Percentiles rank a stretch among this genome's conserved stretches.
These are phyloP conservation scores for Aspergillus heteromorphus DNA, from an alignment of 495 filamentous ascomycete genomes.

Conservation along the genomic window DNA sequence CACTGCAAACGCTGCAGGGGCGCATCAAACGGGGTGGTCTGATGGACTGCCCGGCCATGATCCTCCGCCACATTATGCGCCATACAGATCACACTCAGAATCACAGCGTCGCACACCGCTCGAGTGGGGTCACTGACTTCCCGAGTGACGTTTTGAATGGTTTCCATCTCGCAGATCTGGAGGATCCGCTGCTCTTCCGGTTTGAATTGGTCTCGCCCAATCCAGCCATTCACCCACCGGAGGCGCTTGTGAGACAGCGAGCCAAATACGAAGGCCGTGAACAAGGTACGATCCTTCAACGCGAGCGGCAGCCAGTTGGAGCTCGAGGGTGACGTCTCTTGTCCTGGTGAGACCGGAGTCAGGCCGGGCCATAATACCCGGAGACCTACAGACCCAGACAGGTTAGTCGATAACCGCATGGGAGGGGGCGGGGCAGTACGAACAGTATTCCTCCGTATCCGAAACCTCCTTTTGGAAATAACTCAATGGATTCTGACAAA, in stretches of 20 bases:
- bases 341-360: constrained; percentile 14
- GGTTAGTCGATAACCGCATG: not conserved
- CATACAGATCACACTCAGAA: constrained; percentile 40
- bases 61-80: constrained; percentile 31
- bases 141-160: constrained; percentile 32
- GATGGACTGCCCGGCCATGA: not conserved
- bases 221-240: constrained; percentile 29
- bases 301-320: constrained; percentile 33
- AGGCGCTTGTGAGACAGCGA: constrained; percentile 36
- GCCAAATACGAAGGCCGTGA: constrained; percentile 36
- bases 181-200: constrained; percentile 24
- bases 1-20: constrained; percentile 39
- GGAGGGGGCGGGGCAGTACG: not conserved
- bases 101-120: constrained; percentile 30
- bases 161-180: constrained; percentile 31
- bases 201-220: constrained; percentile 17
- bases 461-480: not conserved
- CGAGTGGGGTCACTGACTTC: constrained; percentile 29
- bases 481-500: constrained; percentile 17
- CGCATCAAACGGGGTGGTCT: constrained; percentile 27
- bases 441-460: constrained; percentile 11
- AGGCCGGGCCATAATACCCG: constrained; percentile 34
- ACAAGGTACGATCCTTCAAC: constrained; percentile 30
- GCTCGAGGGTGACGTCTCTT: constrained; percentile 1
- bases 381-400: constrained; percentile 15